Percentiles rank a stretch among this genome's conserved stretches.
Conservation (phyloP, 176 grass and related monocot genomes). For the Lolium rigidum region DNA sequence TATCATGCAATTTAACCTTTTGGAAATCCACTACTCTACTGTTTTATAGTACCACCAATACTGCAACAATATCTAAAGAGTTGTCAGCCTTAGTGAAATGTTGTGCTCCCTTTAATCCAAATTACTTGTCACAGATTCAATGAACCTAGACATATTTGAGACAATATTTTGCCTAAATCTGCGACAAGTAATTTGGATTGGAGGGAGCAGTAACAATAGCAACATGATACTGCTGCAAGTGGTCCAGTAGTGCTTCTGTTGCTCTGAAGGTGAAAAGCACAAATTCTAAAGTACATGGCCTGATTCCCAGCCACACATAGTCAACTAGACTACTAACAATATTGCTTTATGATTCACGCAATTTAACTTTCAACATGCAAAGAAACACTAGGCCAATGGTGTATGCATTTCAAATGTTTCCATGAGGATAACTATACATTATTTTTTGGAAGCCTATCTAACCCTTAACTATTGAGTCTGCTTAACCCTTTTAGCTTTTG, state of each 20-base stretch:
- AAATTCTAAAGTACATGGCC: background rate
- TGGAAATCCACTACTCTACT: background rate
- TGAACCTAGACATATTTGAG: too few species aligned
- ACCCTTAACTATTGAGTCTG: background rate
- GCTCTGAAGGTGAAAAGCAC: background rate
- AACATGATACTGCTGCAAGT: background rate
- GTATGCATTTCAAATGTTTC: too few species aligned
- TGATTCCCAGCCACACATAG: background rate
- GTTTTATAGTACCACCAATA: background rate
- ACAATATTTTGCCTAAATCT: too few species aligned
- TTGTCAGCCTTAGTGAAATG: background rate
- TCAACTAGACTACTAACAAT: background rate
- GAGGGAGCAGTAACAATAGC: background rate
- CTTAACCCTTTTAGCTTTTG: background rate
- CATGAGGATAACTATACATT: too few species aligned
- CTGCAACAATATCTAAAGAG: background rate
- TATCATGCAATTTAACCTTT: background rate
- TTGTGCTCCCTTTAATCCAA: background rate
- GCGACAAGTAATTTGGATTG: too few species aligned
- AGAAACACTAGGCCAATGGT: too few species aligned
- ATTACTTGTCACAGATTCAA: too few species aligned
- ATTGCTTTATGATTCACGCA: too few species aligned
- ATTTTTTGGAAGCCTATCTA: too few species aligned
- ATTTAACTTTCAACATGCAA: too few species aligned
- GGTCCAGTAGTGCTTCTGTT: background rate